Evolutionary conservation across 2,329 filamentous ascomycete species (phyloP).

Genomic region (Alternaria metachromatica): DNA sequence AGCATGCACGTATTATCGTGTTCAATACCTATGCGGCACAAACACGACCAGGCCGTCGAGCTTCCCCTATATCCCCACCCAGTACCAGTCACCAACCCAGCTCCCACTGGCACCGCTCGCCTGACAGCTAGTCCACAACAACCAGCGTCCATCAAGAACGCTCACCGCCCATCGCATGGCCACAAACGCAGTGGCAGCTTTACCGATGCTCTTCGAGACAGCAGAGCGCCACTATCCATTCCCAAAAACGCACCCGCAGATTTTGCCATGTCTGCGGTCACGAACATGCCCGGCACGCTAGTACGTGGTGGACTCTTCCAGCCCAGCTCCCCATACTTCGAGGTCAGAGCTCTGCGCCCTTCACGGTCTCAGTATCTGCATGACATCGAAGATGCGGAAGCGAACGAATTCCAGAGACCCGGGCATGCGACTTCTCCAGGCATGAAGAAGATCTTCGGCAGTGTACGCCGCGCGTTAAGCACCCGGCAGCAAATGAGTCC

Average conservation of each 20-base stretch:
- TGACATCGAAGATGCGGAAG: slow-evolving; percentile 35
- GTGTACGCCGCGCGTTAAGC: slow-evolving; percentile 81
- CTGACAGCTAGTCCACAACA: slow-evolving; percentile 40
- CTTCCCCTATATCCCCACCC: slow-evolving; percentile 49
- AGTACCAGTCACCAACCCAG: slow-evolving; percentile 42
- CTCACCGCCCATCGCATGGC: slow-evolving; percentile 44
- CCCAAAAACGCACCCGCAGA: slow-evolving; percentile 52
- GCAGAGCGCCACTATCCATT: slow-evolving; percentile 61
- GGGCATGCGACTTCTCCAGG: slow-evolving; percentile 60
- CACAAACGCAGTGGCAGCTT: slow-evolving; percentile 90
- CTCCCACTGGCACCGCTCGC: slow-evolving; percentile 37
- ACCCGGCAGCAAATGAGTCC: slow-evolving; percentile 54
- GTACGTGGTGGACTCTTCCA: slow-evolving; percentile 86
- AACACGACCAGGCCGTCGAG: slow-evolving; percentile 47
- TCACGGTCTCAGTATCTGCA: slow-evolving; percentile 43
- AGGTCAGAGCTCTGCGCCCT: slow-evolving; percentile 51
- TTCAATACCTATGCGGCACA: slow-evolving; percentile 60
- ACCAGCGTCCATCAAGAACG: slow-evolving; percentile 31
- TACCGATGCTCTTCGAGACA: slow-evolving; percentile 80
- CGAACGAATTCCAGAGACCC: slow-evolving; percentile 29
- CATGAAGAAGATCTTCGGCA: slow-evolving; percentile 85
- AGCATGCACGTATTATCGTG: slow-evolving; percentile 67
- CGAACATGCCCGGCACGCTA: slow-evolving; percentile 79
- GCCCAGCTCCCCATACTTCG: slow-evolving; percentile 81
- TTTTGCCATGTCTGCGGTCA: slow-evolving; percentile 61